Evolutionary conservation across 2,329 filamentous ascomycete species (phyloP), one percentile per base, ranked within the genome.

Genomic region (Epichloe sibirici): DNA sequence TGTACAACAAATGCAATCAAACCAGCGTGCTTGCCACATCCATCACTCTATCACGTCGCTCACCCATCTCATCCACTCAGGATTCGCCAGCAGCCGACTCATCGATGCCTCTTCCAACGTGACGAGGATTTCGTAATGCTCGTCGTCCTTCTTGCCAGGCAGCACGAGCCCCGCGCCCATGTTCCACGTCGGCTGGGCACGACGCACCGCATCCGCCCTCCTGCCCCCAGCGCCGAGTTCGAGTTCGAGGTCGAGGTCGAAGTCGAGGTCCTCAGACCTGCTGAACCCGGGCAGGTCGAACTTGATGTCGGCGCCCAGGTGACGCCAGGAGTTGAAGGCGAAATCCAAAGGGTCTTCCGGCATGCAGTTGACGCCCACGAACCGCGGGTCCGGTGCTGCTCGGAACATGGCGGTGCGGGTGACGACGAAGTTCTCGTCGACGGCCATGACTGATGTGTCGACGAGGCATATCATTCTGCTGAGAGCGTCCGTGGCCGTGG

Each of bases 241-340:
- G 28, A 9, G 25, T 1, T 17, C 17, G 17, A 17, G 17, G 17
- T 17, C 17, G 17, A 31, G 2, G 7, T 28, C 28, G 28, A 3
- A 2, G 28, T 28, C 28, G 13, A 12, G 7, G 6, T 6, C 15
- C 2, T 45, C 25, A 44, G 3, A 25, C 9, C 49, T 25, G 25
- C 50, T n/a, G 48, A 50, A 12, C 17, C 64, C 65, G 0, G 65
- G 61, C 12, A 69, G 58, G 6, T 47, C 31, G 62, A 71, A 74
- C 55, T 63, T 57, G 5, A 67, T 64, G 53, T 74, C 70, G 23
- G 66, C 69, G 1, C 71, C 72, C 56, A 74, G 69, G 52, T 67
- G 64, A 7, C 69, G 63, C 72, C 72, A 74, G 4, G 71, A 73
- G 56, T 74, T 74, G 62, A 74, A 70, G 11, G 66, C 66, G 40